A percentile compares a stretch with the other conserved stretches of the same genome.
Evolutionary conservation across 2,329 filamentous ascomycete genomes (phyloP).

Genomic region (Aureobasidium subglaciale): DNA sequence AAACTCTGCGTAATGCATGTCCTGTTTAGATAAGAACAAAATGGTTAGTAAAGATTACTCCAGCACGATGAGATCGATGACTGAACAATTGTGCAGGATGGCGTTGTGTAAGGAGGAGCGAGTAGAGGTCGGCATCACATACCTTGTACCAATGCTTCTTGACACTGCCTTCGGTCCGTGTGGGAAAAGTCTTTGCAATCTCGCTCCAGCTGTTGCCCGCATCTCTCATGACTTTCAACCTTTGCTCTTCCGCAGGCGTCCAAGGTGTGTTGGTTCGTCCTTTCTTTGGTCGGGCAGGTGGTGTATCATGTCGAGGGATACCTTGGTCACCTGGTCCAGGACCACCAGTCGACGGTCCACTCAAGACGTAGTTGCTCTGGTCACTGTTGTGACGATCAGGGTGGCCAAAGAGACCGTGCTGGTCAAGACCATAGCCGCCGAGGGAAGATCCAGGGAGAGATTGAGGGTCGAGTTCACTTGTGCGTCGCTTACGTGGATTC

Average conservation of each 20-base stretch:
- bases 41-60: constrained; percentile 21
- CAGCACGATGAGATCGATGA: background rate
- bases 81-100: background rate
- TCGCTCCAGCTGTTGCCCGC: constrained; percentile 93
- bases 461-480: constrained; percentile 27
- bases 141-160: constrained; percentile 99
- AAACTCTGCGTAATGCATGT: constrained; percentile 99
- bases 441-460: constrained; percentile 26
- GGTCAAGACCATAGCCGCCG: constrained; percentile 24
- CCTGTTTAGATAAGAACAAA: constrained; percentile 43
- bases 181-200: constrained; percentile 96
- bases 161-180: constrained; percentile 89
- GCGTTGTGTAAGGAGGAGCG: background rate
- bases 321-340: background rate
- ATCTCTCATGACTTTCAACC: constrained; percentile 90
- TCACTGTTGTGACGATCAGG: constrained; percentile 12
- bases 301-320: constrained; percentile 7
- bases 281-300: constrained; percentile 57
- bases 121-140: constrained; percentile 19
- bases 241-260: constrained; percentile 88
- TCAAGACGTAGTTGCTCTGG: constrained; percentile 9
- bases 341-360: background rate
- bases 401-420: constrained; percentile 20
- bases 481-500: constrained; percentile 30
- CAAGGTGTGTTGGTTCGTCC: constrained; percentile 97